These are phyloP conservation scores for Fonsecaea multimorphosa DNA, from an alignment of 2,329 filamentous ascomycete species.

Conservation along the genomic window DNA sequence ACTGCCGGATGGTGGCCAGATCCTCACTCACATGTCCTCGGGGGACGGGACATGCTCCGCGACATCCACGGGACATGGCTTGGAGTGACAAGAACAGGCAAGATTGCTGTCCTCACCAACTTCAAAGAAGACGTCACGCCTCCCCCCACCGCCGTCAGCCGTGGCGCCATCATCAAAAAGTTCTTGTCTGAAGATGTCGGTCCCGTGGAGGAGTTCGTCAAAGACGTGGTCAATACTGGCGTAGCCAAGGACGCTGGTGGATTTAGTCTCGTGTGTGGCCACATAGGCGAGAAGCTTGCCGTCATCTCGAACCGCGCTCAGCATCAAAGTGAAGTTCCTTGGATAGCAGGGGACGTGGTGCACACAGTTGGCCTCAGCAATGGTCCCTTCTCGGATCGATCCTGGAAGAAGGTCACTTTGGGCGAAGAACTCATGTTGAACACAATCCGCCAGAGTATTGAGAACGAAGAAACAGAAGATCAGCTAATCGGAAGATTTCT, in stretches of 20 bases:
- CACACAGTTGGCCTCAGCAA: conserved; percentile 68
- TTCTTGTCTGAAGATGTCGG: conserved; percentile 58
- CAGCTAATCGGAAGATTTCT: conserved; percentile 60
- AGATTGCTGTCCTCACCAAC: conserved; percentile 68
- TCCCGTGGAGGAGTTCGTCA: conserved; percentile 58
- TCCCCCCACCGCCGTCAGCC: conserved; percentile 55
- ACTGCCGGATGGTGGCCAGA: conserved; percentile 65
- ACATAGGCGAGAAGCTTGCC: conserved; percentile 59
- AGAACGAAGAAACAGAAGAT: conserved; percentile 53
- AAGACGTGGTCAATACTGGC: conserved; percentile 60
- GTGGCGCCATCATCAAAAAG: conserved; percentile 66
- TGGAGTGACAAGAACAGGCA: conserved; percentile 65
- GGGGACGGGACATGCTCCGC: conserved; percentile 67
- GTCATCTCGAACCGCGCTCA: conserved; percentile 68
- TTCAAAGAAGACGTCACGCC: conserved; percentile 62
- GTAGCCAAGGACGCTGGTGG: conserved; percentile 65
- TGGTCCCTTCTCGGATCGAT: conserved; percentile 62
- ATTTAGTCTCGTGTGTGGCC: conserved; percentile 67
- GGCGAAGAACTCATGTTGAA: conserved; percentile 61
- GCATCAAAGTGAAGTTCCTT: conserved; percentile 57
- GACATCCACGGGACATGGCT: conserved; percentile 68
- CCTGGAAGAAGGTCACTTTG: conserved; percentile 67
- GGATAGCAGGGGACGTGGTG: conserved; percentile 55
- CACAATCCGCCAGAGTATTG: conserved; percentile 55
- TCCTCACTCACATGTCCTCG: conserved; percentile 62